Evolutionary conservation across 2,329 filamentous ascomycete genomes (phyloP), one percentile per base, ranked within the genome.

Genomic region (Curvularia sp.): DNA sequence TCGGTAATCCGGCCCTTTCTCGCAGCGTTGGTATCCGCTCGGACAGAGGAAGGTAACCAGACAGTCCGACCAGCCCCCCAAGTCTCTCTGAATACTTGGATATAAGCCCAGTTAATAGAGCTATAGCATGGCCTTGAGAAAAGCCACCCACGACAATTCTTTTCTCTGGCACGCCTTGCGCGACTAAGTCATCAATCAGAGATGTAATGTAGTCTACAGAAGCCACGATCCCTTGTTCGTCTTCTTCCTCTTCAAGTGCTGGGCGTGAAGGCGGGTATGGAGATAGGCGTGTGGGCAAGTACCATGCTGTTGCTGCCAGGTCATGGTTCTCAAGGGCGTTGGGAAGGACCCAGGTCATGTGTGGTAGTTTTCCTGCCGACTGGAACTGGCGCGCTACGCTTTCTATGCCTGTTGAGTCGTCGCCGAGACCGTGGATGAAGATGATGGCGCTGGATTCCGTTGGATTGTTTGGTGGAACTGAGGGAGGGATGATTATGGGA

Each of bases 291-390:
- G 75, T 78, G 1, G 78, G 82, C 20, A 71, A 74, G 69, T 77
- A 83, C 82, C 80, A 84, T 20, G 80, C 83, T 58, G 76, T 80
- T 24, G 78, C 70, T 62, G 77, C 77, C 15, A 80, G 73, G 46
- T 83, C 80, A 55, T 74, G 78, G 64, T 83, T 79, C 39, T 81
- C 75, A 42, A 76, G 73, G 2, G 83, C 82, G 54, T 82, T 83
- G 13, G 83, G 82, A 28, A 85, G 76, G 41, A 83, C 71, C 82
- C 82, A 84, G 48, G 77, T 74, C 62, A 83, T 69, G 64, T 83
- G 76, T 0, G 80, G 77, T 5, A 84, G 75, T 68, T 84, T 84
- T 58, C 73, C 70, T 44, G 79, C 79, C 39, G 77, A 66, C 58
- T 83, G 81, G 63, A 84, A 83, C 62, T 83, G 81, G 28, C 78